These are phyloP conservation scores for Claviceps sp. DNA, from an alignment of 2,329 filamentous ascomycete genomes.

Conservation along the genomic window DNA sequence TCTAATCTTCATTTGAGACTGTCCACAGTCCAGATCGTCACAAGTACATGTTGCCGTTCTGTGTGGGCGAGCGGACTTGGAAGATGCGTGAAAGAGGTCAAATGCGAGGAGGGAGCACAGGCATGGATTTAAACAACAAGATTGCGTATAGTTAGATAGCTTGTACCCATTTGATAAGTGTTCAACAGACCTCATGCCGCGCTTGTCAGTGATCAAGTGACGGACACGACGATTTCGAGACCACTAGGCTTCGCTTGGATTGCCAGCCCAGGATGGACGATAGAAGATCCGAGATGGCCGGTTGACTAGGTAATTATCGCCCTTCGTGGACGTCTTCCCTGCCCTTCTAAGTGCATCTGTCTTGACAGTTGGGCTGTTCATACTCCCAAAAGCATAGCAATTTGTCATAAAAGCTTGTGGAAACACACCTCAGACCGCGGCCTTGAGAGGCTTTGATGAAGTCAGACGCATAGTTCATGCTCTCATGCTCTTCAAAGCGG, in stretches of 20 bases:
- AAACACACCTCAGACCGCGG: conserved; percentile 36
- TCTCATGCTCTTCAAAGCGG: conserved; percentile 72
- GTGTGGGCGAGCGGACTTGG: neutral
- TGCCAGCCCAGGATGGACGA: neutral
- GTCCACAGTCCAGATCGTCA: neutral
- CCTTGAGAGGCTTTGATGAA: conserved; percentile 30
- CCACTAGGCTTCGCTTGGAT: neutral
- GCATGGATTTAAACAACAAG: too few species aligned
- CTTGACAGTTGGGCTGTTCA: neutral
- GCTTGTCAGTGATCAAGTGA: too few species aligned
- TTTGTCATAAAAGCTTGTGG: conserved; percentile 67
- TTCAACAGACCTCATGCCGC: too few species aligned
- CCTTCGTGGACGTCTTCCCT: neutral
- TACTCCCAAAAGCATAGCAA: conserved; percentile 53
- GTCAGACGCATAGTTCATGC: conserved; percentile 91
- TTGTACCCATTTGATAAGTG: too few species aligned
- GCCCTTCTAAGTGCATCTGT: neutral
- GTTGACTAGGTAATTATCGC: neutral
- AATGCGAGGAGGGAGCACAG: too few species aligned
- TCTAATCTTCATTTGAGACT: neutral
- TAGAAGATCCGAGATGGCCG: too few species aligned
- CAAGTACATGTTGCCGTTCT: neutral
- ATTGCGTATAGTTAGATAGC: too few species aligned
- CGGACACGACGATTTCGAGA: too few species aligned
- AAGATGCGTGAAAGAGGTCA: too few species aligned